Evolutionary conservation across 192 early-diverging fungal genomes (phyloP).

Genomic region (Mortierella claussenii): DNA sequence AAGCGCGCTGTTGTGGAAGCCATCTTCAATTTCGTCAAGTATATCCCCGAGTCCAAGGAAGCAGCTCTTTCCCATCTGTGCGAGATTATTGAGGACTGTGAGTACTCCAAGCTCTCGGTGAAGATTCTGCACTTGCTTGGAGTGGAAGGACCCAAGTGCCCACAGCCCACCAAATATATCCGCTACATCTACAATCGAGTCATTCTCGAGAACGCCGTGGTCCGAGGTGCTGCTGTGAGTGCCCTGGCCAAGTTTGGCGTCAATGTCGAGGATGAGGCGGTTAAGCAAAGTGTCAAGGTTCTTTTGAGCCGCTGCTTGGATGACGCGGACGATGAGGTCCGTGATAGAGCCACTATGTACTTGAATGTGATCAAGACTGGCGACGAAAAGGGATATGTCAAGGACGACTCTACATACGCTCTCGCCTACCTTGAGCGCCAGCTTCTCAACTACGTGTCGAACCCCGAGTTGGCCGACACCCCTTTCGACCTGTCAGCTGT

Average conservation of each 20-base stretch:
- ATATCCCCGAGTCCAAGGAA: slow-evolving; percentile 95
- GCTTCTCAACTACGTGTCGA: slow-evolving; percentile 87
- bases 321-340: slow-evolving; percentile 98
- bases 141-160: slow-evolving; percentile 90
- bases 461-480: slow-evolving; percentile 65
- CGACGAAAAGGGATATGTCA: slow-evolving; percentile 77
- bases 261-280: slow-evolving; percentile 72
- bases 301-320: slow-evolving; percentile 94
- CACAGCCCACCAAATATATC: slow-evolving; percentile 95
- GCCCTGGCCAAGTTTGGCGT: slow-evolving; percentile 95
- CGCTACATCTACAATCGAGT: slow-evolving; percentile 99
- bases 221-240: slow-evolving; percentile 95
- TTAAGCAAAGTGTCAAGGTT: slow-evolving; percentile 82
- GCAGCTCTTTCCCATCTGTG: slow-evolving; percentile 95
- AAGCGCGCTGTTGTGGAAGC: slow-evolving; percentile 97
- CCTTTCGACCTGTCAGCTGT: slow-evolving; percentile 83
- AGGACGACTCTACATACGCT: slow-evolving; percentile 89
- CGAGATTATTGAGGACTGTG: slow-evolving; percentile 99
- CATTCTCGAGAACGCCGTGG: slow-evolving; percentile 96
- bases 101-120: slow-evolving; percentile 98
- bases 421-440: slow-evolving; percentile 87
- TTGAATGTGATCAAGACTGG: slow-evolving; percentile 75
- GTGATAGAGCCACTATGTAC: slow-evolving; percentile 93
- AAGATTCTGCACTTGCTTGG: slow-evolving; percentile 96
- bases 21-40: slow-evolving; percentile 94